Evolutionary conservation across 2,329 filamentous ascomycete genomes (phyloP), one percentile per base, ranked within the genome.

Genomic region (Fusarium papillatum): DNA sequence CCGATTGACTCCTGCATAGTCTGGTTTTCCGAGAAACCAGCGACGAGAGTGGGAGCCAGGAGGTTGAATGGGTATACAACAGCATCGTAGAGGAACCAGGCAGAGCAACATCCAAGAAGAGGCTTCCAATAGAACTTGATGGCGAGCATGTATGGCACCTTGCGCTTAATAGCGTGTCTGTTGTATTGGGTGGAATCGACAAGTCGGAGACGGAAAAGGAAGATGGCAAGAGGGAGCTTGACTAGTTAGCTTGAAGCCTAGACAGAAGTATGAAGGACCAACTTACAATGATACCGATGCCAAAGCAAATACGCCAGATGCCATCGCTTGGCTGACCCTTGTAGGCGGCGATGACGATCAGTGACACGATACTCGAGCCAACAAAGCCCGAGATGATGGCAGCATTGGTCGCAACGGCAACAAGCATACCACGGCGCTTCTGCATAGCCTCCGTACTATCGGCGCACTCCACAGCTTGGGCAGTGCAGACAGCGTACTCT

Each of bases 201-300:
- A 84, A 88, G 88, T 72, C 84, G 88, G 48, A 91, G 80, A 17
- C 90, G 88, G 71, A 91, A 89, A 79, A 90, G 90, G 69, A 91
- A 89, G 50, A 91, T 85, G 3, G 86, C 86, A 11, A 91, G 80
- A 1, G 90, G 90, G 19, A 89, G 82, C 63, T 65, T 34, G 24
- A 31, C 53, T 29, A 22, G 24, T 55, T 14, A 26, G 17, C 16
- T n/a, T 29, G 17, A 29, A 19, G 48, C 48, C 22, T 53, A 7
- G 26, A 8, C 38, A 14, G 31, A 13, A 22, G 11, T 34, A 26
- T 29, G 13, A 26, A 41, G 16, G 43, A 5, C 11, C 13, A 55
- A 17, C 43, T 57, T 22, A 65, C 63, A 50, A 88, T 74, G 43
- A 86, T 85, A 26, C 87, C 87, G 53, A 89, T 86, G 8, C 85